Base-by-base conservation (phyloP, 441 rosid genomes). In the Pelargonium australe region DNA sequence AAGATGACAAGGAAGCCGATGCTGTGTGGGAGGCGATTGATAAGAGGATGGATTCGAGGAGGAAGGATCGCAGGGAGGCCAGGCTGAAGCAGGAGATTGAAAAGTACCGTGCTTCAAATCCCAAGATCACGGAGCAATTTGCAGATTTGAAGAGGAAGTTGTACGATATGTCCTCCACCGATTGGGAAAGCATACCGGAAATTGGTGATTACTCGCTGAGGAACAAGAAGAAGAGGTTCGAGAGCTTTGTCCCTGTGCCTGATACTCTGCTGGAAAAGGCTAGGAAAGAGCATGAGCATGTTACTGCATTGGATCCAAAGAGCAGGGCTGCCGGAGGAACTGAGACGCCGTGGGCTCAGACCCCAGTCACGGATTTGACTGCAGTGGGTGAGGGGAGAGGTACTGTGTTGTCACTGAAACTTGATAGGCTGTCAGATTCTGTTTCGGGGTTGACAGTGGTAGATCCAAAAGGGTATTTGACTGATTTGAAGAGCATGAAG, bases 21-120 rank as follows among this genome's bases (percentile, higher is more conserved):
- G 71, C 71, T 14, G 71, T 72, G 12, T 72, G 75, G 71, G 75
- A 72, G 31, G 76, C 71, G 5, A 67, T 73, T 40, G 76, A 73
- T 49, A 43, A 73, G 71, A 62, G 67, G 63, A 73, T 73, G 71
- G 67, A 67, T 67, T 73, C 76, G 63, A 62, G 76, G 34, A 67
- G 76, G 63, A 73, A 67, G 51, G 67, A 67, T 31, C 47, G 76
- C 71, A 28, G 71, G 63, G 76, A 73, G 65, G 76, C 67, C 4
- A 73, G 76, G 45, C 34, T 73, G 67, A 67, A 73, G 49, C 71
- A 67, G 67, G 70, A 66, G 63, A 73, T 51, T 16, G 58, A 51
- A 14, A 51, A n/a, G 19, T 51, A 51, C 58, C 58, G 71, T 0
- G 69, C 76, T 17, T 62, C 69, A 19, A 67, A 67, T 28, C 76